phyloP scores from a whole-genome alignment of 2,329 filamentous ascomycete genomes.

The Metarhizium guizhouense region DNA sequence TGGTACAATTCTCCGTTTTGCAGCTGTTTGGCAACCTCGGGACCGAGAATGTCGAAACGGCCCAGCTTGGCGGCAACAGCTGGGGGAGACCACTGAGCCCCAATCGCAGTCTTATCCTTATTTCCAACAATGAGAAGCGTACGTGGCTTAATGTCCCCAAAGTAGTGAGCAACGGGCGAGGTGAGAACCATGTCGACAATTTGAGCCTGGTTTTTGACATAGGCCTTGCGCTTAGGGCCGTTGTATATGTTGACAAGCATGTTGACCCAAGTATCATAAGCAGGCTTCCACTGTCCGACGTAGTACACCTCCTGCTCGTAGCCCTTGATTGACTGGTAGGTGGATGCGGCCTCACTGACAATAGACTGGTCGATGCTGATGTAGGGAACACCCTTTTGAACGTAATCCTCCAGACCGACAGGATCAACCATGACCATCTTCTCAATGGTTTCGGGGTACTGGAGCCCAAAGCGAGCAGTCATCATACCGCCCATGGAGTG shows the following conservation, averaged over 20 bases:
- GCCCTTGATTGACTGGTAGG: constrained; percentile 32
- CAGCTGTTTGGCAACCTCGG: constrained; percentile 32
- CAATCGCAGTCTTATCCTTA: constrained; percentile 45
- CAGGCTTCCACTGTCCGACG: constrained; percentile 34
- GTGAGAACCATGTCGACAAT: constrained; percentile 47
- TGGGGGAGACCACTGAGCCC: constrained; percentile 39
- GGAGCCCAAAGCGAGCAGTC: constrained; percentile 39
- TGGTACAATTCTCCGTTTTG: constrained; percentile 34
- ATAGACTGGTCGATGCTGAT: constrained; percentile 30
- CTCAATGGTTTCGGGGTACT: constrained; percentile 34
- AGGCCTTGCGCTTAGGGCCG: constrained; percentile 31
- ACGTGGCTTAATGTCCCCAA: constrained; percentile 32
- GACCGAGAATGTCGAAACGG: constrained; percentile 39
- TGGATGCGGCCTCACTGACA: constrained; percentile 28
- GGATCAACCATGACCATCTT: constrained; percentile 41
- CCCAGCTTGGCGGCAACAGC: constrained; percentile 36
- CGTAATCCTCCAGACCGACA: constrained; percentile 46
- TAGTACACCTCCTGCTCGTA: constrained; percentile 43
- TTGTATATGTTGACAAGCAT: constrained; percentile 45
- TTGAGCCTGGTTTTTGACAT: constrained; percentile 38
- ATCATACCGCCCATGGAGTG: constrained; percentile 50
- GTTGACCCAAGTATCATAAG: constrained; percentile 45
- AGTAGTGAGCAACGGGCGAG: constrained; percentile 41
- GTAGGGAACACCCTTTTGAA: constrained; percentile 38
- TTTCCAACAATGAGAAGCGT: constrained; percentile 42